These are phyloP conservation scores for Paragyromitra xinjiangensis DNA, from an alignment of 495 filamentous ascomycete species.

Conservation along the genomic window DNA sequence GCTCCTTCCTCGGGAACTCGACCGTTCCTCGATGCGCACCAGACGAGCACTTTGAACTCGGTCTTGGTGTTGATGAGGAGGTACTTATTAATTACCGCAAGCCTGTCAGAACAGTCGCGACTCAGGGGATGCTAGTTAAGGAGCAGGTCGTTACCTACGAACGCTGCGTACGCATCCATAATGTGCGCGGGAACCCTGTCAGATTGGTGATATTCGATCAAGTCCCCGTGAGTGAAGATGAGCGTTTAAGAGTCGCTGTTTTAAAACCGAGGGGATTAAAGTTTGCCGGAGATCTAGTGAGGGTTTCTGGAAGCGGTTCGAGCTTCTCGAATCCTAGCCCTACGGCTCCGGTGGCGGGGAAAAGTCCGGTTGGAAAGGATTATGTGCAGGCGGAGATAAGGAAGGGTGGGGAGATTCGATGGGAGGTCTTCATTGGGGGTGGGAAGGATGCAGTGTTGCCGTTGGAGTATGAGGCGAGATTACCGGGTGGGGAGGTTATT, in stretches of 20 bases:
- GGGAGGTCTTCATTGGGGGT: slow-evolving; percentile 68
- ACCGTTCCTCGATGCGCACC: slow-evolving; percentile 66
- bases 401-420: slow-evolving; percentile 70
- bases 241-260: slow-evolving; percentile 67
- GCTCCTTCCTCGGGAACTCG: slow-evolving; percentile 71
- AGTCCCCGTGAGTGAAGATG: slow-evolving; percentile 73
- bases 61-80: slow-evolving; percentile 72
- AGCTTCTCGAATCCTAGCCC: slow-evolving; percentile 33
- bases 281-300: slow-evolving; percentile 60
- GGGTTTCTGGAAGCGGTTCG: slow-evolving; percentile 57
- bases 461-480: slow-evolving; percentile 71
- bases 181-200: slow-evolving; percentile 63
- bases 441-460: slow-evolving; percentile 66
- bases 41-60: slow-evolving; percentile 68
- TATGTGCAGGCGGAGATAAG: slow-evolving; percentile 59
- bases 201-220: slow-evolving; percentile 71
- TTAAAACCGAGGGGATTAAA: slow-evolving; percentile 65
- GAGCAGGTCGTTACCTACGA: slow-evolving; percentile 69
- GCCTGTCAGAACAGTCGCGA: slow-evolving; percentile 59
- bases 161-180: slow-evolving; percentile 67
- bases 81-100: slow-evolving; percentile 70
- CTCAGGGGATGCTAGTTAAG: slow-evolving; percentile 59
- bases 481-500: slow-evolving; percentile 61
- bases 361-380: slow-evolving; percentile 4
- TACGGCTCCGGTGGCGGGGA: not conserved